Evolutionary conservation across 176 grass and related monocot genomes (phyloP).

Genomic region (Oryza meyeriana): DNA sequence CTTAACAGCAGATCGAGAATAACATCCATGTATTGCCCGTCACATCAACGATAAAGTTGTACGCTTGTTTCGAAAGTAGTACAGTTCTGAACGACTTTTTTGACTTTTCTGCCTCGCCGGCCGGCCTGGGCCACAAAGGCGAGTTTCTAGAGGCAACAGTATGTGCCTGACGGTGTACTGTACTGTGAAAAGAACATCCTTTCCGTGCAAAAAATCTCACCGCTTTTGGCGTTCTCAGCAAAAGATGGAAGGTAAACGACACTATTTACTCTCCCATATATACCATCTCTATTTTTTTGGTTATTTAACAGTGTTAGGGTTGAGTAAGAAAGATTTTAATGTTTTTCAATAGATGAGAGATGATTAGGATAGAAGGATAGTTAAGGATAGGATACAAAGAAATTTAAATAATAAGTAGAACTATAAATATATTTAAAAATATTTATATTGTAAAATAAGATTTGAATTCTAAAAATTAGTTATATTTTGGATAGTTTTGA

Average conservation of each 20-base stretch:
- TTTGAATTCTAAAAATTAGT: too few relatives aligned
- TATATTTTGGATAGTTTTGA: too few relatives aligned
- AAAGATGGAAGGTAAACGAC: neutral
- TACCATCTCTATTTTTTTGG: too few relatives aligned
- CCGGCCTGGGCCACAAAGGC: neutral
- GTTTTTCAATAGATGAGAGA: too few relatives aligned
- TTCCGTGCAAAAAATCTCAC: neutral
- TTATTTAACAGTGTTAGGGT: too few relatives aligned
- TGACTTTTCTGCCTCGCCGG: slow-evolving; percentile 37
- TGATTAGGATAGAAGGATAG: too few relatives aligned
- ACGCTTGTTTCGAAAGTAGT: neutral
- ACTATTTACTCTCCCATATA: neutral
- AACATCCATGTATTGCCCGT: slow-evolving; percentile 28
- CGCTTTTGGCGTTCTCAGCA: neutral
- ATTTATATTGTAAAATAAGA: too few relatives aligned
- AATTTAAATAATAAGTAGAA: too few relatives aligned
- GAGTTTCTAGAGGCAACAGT: neutral
- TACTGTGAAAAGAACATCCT: neutral
- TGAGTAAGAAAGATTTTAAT: too few relatives aligned
- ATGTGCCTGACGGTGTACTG: neutral
- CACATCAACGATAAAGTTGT: slow-evolving; percentile 27
- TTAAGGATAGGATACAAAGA: too few relatives aligned
- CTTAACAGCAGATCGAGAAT: slow-evolving; percentile 13
- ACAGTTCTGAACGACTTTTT: slow-evolving; percentile 35
- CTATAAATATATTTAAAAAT: too few relatives aligned